Base-by-base conservation (phyloP, 2,329 filamentous ascomycete species). In the Apiospora saccharicola region DNA sequence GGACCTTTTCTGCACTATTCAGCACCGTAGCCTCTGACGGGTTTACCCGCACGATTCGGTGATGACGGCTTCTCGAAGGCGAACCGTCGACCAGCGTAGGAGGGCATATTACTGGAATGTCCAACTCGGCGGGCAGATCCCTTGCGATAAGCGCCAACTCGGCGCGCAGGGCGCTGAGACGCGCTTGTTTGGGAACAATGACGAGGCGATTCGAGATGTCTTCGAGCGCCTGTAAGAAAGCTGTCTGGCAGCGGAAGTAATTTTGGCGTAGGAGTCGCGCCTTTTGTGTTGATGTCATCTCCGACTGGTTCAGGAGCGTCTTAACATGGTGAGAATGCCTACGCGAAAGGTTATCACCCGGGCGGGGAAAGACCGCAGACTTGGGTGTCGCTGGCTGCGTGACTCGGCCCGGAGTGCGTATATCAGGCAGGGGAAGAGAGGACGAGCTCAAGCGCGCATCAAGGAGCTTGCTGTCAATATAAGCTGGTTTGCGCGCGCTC, bases 201-300 rank as follows among this genome's bases (percentile, higher is more conserved):
- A 96, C 93, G 64, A 96, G 84, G n/a, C 93, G 90, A 79, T 94
- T 95, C 3, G 94, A 96, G 70, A 96, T 96, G 75, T 93, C 92
- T 80, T 96, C 93, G 22, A 96, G 86, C 1, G 94, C 94, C 4
- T 91, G 93, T 73, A 96, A 80, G 78, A 96, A 95, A 76, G 94
- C 92, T 0, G 93, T 95, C 81, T 96, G 89, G 73, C 91, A 94
- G 70, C 93, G 88, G 79, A 96, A 96, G 81, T 96, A 96, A 80
- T 96, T 94, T 73, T 95, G 93, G 71, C 93, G 87, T 73, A 96
- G 80, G 13, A 95, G 82, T 68, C 91, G 90, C n/a, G 90, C 88
- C 80, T 94, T 94, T 79, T 95, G 92, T 14, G 85, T 82, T 5
- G 84, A 80, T 1, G 90, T 90, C 78, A 96, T 83, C 30, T 92